Evolutionary conservation across 768 basidiomycete species (phyloP).

Genomic region (Asterophora lycoperdoides): DNA sequence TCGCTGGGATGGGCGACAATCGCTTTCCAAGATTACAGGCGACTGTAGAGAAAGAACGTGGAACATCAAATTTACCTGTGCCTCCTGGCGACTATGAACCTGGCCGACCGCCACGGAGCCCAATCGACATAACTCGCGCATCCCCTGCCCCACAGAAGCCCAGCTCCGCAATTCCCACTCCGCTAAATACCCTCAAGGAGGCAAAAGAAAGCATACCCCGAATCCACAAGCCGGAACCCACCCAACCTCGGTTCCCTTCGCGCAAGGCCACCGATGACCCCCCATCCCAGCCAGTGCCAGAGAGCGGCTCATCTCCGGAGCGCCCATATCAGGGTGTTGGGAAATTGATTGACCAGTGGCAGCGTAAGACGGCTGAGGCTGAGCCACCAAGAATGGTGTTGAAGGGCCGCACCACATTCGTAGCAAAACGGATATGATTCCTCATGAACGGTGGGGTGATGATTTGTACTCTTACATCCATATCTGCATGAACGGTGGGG

Average conservation of each 20-base stretch:
- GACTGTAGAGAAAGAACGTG: conserved; percentile 9
- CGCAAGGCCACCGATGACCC: conserved; percentile 19
- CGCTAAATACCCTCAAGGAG: conserved; percentile 12
- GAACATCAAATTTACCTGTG: neutral
- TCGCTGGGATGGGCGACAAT: conserved; percentile 9
- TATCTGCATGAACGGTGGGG: too few species aligned
- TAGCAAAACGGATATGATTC: conserved; percentile 35
- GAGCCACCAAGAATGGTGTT: conserved; percentile 33
- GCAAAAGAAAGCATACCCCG: conserved; percentile 21
- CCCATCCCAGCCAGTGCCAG: conserved; percentile 15
- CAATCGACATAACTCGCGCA: neutral
- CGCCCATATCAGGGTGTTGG: conserved; percentile 79
- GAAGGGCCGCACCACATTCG: conserved; percentile 30
- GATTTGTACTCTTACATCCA: neutral
- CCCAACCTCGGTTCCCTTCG: conserved; percentile 15
- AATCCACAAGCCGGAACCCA: conserved; percentile 24
- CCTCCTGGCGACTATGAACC: conserved; percentile 6
- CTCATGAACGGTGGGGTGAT: neutral
- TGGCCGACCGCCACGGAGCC: conserved; percentile 9
- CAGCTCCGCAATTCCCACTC: conserved; percentile 11
- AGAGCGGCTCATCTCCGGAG: conserved; percentile 63
- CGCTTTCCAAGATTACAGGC: conserved; percentile 10
- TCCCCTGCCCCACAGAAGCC: conserved; percentile 5
- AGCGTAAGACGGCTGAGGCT: conserved; percentile 67
- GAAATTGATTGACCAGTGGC: conserved; percentile 85